These are phyloP conservation scores for Apiospora phragmitis DNA, from an alignment of 2,329 filamentous ascomycete genomes.

Conservation along the genomic window DNA sequence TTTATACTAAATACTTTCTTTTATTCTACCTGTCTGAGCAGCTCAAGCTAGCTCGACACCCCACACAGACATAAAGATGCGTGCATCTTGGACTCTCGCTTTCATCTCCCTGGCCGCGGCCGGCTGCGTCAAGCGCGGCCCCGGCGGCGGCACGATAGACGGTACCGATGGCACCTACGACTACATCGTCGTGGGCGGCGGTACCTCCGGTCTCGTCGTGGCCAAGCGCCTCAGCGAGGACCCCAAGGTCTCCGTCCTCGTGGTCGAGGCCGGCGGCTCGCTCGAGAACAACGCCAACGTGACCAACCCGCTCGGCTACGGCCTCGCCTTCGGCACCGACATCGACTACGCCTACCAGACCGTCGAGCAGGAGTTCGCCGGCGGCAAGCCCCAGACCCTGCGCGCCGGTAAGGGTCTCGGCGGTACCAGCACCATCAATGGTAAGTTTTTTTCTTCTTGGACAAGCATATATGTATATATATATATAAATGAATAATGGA, in stretches of 20 bases:
- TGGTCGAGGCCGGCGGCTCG: slow-evolving; percentile 14
- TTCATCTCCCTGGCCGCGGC: slow-evolving; percentile 9
- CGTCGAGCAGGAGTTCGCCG: slow-evolving; percentile 11
- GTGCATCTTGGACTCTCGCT: slow-evolving; percentile 10
- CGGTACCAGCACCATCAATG: slow-evolving; percentile 14
- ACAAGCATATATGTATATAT: not conserved
- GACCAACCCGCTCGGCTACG: slow-evolving; percentile 9
- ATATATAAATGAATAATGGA: not conserved
- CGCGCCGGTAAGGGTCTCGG: slow-evolving; percentile 15
- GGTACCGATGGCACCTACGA: slow-evolving; percentile 8
- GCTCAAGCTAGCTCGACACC: not conserved
- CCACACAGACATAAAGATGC: not conserved
- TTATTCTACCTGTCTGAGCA: not conserved
- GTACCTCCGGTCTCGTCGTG: slow-evolving; percentile 12
- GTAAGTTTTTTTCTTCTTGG: not conserved
- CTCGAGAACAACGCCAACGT: slow-evolving; percentile 13
- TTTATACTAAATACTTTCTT: not conserved
- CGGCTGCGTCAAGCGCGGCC: not conserved
- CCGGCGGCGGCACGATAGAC: not conserved
- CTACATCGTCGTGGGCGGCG: slow-evolving; percentile 14
- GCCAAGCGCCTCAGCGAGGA: slow-evolving; percentile 14
- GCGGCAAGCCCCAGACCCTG: slow-evolving; percentile 1
- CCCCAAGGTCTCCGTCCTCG: slow-evolving; percentile 10
- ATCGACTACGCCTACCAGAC: slow-evolving; percentile 13
- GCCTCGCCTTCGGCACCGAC: slow-evolving; percentile 12